Evolutionary conservation across 78 protist species (phyloP).

Genomic region (Dictyostelium discoideum): DNA sequence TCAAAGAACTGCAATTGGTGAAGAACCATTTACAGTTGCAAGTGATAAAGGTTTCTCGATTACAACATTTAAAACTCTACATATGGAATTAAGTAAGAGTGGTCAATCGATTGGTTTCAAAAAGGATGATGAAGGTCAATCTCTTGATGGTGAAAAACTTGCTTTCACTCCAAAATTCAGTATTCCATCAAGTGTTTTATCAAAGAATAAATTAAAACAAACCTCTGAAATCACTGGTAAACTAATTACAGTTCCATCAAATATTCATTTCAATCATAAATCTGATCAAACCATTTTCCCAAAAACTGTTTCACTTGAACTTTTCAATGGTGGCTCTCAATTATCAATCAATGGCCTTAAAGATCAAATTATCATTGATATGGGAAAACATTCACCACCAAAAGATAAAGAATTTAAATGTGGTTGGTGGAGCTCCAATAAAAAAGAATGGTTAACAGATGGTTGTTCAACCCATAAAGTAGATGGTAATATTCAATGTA

Average conservation of each 20-base stretch:
- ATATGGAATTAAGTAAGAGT: not conserved
- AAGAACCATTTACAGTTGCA: not conserved
- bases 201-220: not conserved
- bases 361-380: constrained; percentile 25
- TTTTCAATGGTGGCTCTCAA: not conserved
- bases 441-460: not conserved
- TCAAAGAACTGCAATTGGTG: constrained; percentile 1
- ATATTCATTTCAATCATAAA: not conserved
- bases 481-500: not conserved
- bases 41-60: constrained; percentile 39
- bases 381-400: not conserved
- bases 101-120: not conserved
- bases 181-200: not conserved
- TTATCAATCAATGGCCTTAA: not conserved
- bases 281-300: not conserved
- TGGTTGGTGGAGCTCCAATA: constrained; percentile 21
- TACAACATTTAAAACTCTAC: constrained; percentile 24
- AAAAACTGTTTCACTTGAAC: constrained; percentile 1
- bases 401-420: not conserved
- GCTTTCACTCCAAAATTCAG: not conserved
- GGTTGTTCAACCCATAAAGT: constrained; percentile 19
- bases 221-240: constrained; percentile 16
- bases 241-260: not conserved
- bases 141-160: not conserved
- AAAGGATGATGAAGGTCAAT: not conserved